These are phyloP conservation scores for Xylogone sp. DNA, from an alignment of 2,329 filamentous ascomycete species.

Conservation along the genomic window DNA sequence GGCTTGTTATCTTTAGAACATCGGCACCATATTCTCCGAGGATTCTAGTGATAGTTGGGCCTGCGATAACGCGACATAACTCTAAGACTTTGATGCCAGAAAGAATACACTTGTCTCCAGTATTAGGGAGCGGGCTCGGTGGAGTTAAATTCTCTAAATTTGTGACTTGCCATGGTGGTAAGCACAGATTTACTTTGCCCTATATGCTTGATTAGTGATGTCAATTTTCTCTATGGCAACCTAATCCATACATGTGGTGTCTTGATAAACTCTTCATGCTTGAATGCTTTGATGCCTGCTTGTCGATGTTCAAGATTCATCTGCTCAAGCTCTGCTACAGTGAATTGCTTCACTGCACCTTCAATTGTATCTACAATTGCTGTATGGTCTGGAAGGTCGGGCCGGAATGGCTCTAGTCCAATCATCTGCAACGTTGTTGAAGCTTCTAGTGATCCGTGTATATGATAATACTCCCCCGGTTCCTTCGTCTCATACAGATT, in stretches of 20 bases:
- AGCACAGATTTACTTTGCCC: conserved; percentile 35
- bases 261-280: conserved; percentile 53
- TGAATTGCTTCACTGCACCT: conserved; percentile 50
- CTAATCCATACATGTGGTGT: conserved; percentile 46
- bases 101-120: conserved; percentile 30
- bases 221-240: background rate
- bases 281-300: conserved; percentile 57
- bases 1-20: conserved; percentile 68
- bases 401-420: conserved; percentile 57
- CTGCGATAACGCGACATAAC: conserved; percentile 71
- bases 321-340: conserved; percentile 51
- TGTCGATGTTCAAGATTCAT: conserved; percentile 54
- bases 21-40: conserved; percentile 74
- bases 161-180: conserved; percentile 44
- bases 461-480: conserved; percentile 68
- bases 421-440: conserved; percentile 68
- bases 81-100: conserved; percentile 69
- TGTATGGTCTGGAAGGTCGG: conserved; percentile 57
- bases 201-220: conserved; percentile 16
- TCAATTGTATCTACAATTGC: conserved; percentile 58
- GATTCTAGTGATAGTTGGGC: conserved; percentile 66
- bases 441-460: conserved; percentile 71
- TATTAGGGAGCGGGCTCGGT: conserved; percentile 38
- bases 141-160: conserved; percentile 38
- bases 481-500: conserved; percentile 67